phyloP scores from a whole-genome alignment of 305 asterid species.

The Vinca major region DNA sequence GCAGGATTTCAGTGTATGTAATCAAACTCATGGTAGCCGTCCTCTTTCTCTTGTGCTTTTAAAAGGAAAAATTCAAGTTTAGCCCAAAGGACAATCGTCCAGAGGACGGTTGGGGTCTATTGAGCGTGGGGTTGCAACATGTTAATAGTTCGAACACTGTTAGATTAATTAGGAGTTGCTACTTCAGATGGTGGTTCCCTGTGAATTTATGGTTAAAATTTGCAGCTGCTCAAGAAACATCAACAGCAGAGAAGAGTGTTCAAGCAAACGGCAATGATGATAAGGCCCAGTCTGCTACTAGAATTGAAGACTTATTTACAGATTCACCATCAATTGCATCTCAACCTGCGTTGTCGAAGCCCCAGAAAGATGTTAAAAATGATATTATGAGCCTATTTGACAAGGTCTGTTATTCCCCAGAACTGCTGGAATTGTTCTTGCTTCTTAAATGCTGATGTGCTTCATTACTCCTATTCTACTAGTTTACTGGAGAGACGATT shows the following conservation, averaged over 20 bases:
- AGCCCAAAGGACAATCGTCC: neutral
- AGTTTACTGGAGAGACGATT: neutral
- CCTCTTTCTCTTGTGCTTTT: neutral
- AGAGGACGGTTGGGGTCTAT: no score
- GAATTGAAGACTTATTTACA: conserved; percentile 68
- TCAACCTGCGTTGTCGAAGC: conserved; percentile 33
- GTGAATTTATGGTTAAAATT: conserved; percentile 11
- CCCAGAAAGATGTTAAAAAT: conserved; percentile 65
- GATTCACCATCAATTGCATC: conserved; percentile 56
- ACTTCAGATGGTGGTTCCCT: conserved; percentile 4
- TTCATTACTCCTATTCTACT: neutral
- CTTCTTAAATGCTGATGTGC: neutral
- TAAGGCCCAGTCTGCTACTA: conserved; percentile 42
- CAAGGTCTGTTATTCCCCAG: conserved; percentile 59
- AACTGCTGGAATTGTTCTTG: neutral
- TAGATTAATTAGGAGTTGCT: neutral
- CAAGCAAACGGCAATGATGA: conserved; percentile 22
- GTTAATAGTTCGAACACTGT: no score
- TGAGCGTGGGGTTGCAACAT: no score
- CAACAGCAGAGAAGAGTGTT: conserved; percentile 34
- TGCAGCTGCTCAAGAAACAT: conserved; percentile 71
- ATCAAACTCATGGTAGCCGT: conserved; percentile 9
- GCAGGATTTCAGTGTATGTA: conserved; percentile 93
- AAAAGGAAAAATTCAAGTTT: neutral
- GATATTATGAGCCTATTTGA: conserved; percentile 98